Base-by-base conservation (phyloP, 257 asterid species). In the Primulina tabacum region DNA sequence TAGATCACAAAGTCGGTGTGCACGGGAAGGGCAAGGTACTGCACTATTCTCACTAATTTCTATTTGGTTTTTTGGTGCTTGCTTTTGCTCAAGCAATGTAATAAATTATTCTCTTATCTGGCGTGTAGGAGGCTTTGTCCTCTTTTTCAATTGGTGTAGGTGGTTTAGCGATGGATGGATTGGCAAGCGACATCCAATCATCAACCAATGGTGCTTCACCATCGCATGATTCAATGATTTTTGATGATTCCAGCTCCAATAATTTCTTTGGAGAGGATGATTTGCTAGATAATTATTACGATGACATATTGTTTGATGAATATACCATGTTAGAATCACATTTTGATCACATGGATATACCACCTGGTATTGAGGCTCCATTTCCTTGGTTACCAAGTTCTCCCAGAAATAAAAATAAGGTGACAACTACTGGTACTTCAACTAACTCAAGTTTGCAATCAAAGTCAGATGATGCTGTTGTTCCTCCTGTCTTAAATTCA, bases 361-460 rank as follows among this genome's bases (percentile, higher is more conserved):
- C 97, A 34, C 84, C 97, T 40, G 95, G 97, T 21, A 83, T 88
- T 50, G 97, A 90, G 90, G 89, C 81, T 17, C 75, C 88, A 21
- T 69, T 88, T 64, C 98, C 97, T 65, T 90, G 93, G 96, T 79
- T 87, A 66, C 69, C 71, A 8, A 64, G 65, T 67, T 73, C 82
- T 56, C 63, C 77, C 21, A 52, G 32, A 47, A 73, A 73, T 65
- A 76, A 77, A 58, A 62, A 61, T 53, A 80, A 74, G 75, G 61
- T 75, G 30, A 65, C 84, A 38, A 33, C 68, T 38, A 62, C 79
- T 67, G 69, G 83, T 77, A 73, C 81, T 66, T 78, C 95, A 55
- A 69, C 75, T 28, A 11, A 71, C 71, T 58, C 82, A 72, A 62
- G 70, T 67, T 69, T 71, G n/a, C 77, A 68, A 47, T 69, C 52